Conservation (phyloP, 371 early-diverging fungal species). For the Mortierella sp. region DNA sequence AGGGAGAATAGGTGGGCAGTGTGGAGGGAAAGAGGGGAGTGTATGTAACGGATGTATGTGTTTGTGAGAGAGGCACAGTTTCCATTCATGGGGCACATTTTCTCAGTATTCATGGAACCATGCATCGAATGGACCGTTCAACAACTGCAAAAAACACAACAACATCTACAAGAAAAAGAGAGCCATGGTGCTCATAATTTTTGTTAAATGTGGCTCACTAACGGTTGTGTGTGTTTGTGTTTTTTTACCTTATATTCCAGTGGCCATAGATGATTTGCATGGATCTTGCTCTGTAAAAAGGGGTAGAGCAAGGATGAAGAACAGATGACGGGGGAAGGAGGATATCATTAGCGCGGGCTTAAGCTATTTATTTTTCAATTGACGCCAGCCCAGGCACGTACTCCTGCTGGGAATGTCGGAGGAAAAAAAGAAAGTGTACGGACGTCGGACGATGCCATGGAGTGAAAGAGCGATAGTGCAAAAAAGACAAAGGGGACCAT, state of each 20-base stretch:
- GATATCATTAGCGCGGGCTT: background rate
- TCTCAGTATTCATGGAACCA: background rate
- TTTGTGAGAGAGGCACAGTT: background rate
- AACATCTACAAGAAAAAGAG: constrained; percentile 5
- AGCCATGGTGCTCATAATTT: constrained; percentile 20
- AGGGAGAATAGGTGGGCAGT: background rate
- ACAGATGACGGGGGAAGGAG: no score
- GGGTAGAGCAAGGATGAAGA: background rate
- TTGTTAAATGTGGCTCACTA: constrained; percentile 2
- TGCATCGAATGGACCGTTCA: background rate
- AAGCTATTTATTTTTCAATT: background rate
- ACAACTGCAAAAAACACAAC: background rate
- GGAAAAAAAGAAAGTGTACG: background rate
- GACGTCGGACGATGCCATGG: background rate
- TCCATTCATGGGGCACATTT: background rate
- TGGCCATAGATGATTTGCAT: background rate
- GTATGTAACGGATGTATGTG: background rate
- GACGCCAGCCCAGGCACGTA: background rate
- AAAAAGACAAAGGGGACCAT: background rate
- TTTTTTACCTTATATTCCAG: no score
- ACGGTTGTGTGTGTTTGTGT: background rate
- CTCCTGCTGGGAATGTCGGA: constrained; percentile 10
- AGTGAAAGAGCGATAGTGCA: background rate
- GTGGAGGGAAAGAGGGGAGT: no score
- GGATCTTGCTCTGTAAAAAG: no score